Percentiles rank a stretch among this genome's conserved stretches.
phyloP scores from a whole-genome alignment of 345 rosid species.

The Gossypium ekmanianum region DNA sequence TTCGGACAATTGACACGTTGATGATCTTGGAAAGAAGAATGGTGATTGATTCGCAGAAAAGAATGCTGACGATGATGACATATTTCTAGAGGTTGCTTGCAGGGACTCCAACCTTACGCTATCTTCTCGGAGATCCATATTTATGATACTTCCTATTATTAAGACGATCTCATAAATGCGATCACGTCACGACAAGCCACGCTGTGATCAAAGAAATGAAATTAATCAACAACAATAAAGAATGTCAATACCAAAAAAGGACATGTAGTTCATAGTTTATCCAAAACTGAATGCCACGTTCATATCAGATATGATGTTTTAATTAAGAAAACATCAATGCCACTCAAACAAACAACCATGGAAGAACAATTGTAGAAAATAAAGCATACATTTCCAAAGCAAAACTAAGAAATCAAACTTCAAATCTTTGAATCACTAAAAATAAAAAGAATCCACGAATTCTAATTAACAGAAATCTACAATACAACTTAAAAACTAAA shows the following conservation, averaged over 20 bases:
- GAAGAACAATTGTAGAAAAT: neutral
- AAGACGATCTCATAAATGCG: slow-evolving; percentile 33
- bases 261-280: neutral
- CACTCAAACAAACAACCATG: neutral
- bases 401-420: neutral
- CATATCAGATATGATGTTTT: neutral
- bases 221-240: slow-evolving; percentile 13
- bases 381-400: neutral
- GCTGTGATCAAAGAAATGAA: slow-evolving; percentile 29
- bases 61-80: slow-evolving; percentile 87
- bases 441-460: neutral
- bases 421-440: slow-evolving; percentile 1
- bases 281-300: neutral
- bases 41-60: slow-evolving; percentile 94
- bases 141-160: slow-evolving; percentile 18
- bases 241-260: slow-evolving; percentile 13
- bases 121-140: slow-evolving; percentile 69
- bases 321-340: neutral
- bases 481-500: neutral
- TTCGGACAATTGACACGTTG: slow-evolving; percentile 54
- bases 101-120: slow-evolving; percentile 56
- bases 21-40: slow-evolving; percentile 82
- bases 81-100: slow-evolving; percentile 54
- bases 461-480: neutral
- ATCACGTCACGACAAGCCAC: slow-evolving; percentile 29